These are phyloP conservation scores for Bombardia bombarda DNA, from an alignment of 495 filamentous ascomycete genomes.

Conservation along the genomic window DNA sequence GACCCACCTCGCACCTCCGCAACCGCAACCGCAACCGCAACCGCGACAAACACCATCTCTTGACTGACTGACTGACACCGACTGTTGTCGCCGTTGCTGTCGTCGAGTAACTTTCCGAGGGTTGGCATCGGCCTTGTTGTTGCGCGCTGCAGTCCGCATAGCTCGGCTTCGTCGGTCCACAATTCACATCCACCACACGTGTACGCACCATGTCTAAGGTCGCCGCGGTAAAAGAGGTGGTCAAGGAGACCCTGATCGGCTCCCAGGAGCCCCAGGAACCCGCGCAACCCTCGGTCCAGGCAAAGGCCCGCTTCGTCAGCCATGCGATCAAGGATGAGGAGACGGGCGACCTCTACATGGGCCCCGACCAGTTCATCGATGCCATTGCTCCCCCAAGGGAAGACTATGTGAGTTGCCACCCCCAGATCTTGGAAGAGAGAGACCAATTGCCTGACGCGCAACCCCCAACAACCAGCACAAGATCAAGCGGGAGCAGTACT, in stretches of 20 bases:
- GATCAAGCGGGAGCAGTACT: constrained; percentile 90
- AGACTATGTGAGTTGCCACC: constrained; percentile 67
- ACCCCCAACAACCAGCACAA: constrained; percentile 61
- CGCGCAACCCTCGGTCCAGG: constrained; percentile 56
- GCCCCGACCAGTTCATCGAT: constrained; percentile 74
- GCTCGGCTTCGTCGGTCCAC: neutral
- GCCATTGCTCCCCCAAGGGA: constrained; percentile 82
- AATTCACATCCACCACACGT: neutral
- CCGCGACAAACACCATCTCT: neutral
- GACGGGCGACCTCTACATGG: constrained; percentile 73
- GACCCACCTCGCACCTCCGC: neutral
- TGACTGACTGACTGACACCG: too few relatives aligned
- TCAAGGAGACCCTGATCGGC: constrained; percentile 74
- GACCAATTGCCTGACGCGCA: constrained; percentile 7
- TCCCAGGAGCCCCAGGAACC: constrained; percentile 35
- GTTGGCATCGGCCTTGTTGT: too few relatives aligned
- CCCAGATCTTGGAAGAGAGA: neutral
- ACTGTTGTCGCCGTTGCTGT: too few relatives aligned
- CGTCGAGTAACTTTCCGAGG: too few relatives aligned
- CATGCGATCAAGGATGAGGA: constrained; percentile 68
- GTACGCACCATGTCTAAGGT: constrained; percentile 10
- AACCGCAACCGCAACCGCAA: neutral
- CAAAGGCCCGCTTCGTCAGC: constrained; percentile 64
- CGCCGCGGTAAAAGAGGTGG: constrained; percentile 53
- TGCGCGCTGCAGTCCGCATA: neutral